These are phyloP conservation scores for Leccinellum rugosiceps DNA, from an alignment of 768 basidiomycete genomes.

Conservation along the genomic window DNA sequence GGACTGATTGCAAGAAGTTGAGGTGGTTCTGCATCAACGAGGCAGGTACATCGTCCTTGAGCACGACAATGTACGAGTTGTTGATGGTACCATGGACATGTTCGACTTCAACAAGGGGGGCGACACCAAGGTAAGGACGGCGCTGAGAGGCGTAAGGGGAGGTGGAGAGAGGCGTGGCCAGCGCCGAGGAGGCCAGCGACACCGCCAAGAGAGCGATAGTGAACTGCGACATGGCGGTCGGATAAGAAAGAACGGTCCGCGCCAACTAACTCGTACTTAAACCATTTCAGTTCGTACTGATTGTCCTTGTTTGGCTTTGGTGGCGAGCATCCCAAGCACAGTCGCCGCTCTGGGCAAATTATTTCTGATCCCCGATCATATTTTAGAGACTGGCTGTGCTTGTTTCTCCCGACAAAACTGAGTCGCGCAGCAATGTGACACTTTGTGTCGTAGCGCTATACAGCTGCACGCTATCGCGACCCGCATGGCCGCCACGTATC, in stretches of 20 bases:
- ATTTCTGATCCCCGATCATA: not conserved
- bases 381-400: too few species aligned
- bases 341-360: not conserved
- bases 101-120: slow-evolving; percentile 55
- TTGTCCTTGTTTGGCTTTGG: slow-evolving; percentile 29
- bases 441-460: too few species aligned
- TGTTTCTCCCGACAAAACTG: not conserved
- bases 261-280: slow-evolving; percentile 20
- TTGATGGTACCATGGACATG: slow-evolving; percentile 73
- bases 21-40: slow-evolving; percentile 70
- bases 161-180: slow-evolving; percentile 47
- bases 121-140: slow-evolving; percentile 49
- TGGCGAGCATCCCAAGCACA: slow-evolving; percentile 16
- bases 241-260: slow-evolving; percentile 11
- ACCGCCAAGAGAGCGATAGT: slow-evolving; percentile 36
- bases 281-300: slow-evolving; percentile 8
- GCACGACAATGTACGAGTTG: slow-evolving; percentile 93
- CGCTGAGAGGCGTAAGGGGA: slow-evolving; percentile 31
- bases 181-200: slow-evolving; percentile 34
- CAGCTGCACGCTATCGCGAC: too few species aligned
- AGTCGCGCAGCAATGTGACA: too few species aligned
- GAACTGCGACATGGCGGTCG: slow-evolving; percentile 34
- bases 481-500: not conserved
- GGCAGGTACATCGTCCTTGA: slow-evolving; percentile 66
- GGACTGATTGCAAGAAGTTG: slow-evolving; percentile 68